Evolutionary conservation across 441 rosid genomes (phyloP), one percentile per base, ranked within the genome.

Genomic region (Kokia cookei): DNA sequence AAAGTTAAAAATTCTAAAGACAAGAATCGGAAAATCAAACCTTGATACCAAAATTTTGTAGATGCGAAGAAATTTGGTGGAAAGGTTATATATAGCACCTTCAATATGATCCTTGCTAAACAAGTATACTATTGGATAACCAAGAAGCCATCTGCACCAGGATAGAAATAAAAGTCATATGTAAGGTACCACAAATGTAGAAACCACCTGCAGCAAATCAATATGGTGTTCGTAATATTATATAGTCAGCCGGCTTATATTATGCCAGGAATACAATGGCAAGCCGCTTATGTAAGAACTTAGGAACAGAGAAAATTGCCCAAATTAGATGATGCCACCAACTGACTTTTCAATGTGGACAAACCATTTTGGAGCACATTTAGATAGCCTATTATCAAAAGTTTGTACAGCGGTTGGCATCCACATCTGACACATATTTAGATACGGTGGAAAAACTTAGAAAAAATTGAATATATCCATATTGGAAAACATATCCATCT

Each of bases 41-140:
- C 99, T 86, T 85, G 37, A 72, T 62, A 91, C 84, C 72, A 87
- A 69, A 75, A 93, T 84, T 83, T 74, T 86, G 90, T 79, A 93
- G 79, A 93, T 85, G 58, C 84, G 91, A 75, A 95, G 95, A 70
- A 89, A 86, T 83, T 91, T 91, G 75, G 96, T 90, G 43, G 98
- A 90, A 62, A 95, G 92, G 80, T 93, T 95, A 78, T 85, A 87
- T 48, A 91, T 85, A 69, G 97, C 98, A 55, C 87, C 93, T 76
- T 83, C 88, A 74, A 91, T 89, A 68, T 87, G 91, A 78, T 90
- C 92, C 83, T 86, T 93, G 84, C 89, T 65, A 72, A 95, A 95
- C 86, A 95, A 78, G 82, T 95, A 95, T 73, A 95, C 90, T 0
- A 90, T 90, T 13, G 98, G 97, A 80, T 95, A 93, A 65, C 92